Evolutionary conservation across 2,329 filamentous ascomycete genomes (phyloP).

Genomic region (Paracamarosporium sp.): DNA sequence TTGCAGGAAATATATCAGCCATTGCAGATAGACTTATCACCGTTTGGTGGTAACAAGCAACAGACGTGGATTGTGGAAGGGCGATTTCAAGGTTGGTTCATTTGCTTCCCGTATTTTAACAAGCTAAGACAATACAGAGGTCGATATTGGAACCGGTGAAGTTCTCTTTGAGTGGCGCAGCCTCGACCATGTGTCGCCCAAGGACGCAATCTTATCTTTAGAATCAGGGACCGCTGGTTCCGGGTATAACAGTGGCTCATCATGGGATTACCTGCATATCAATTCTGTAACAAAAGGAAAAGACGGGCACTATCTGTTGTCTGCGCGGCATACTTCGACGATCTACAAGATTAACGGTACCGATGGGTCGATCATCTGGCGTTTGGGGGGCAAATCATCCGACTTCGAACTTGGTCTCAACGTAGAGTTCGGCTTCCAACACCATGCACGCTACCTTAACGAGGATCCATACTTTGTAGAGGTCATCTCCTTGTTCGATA

Average conservation of each 20-base stretch:
- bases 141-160: constrained; percentile 24
- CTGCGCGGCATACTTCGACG: constrained; percentile 23
- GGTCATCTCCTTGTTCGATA: not conserved
- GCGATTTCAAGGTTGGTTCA: not conserved
- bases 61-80: not conserved
- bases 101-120: not conserved
- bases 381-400: constrained; percentile 50
- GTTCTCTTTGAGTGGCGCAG: constrained; percentile 67
- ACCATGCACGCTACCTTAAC: constrained; percentile 8
- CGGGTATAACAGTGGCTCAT: constrained; percentile 51
- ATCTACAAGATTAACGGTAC: constrained; percentile 18
- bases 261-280: constrained; percentile 64
- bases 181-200: constrained; percentile 62
- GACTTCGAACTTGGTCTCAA: not conserved
- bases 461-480: not conserved
- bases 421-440: constrained; percentile 10
- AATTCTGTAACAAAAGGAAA: constrained; percentile 53
- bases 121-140: not conserved
- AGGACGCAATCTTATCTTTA: constrained; percentile 54
- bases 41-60: not conserved
- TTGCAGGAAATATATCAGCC: not conserved
- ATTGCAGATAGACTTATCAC: not conserved
- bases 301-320: constrained; percentile 22
- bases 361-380: constrained; percentile 27
- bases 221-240: constrained; percentile 46